Evolutionary conservation across 495 filamentous ascomycete species (phyloP), one percentile per base, ranked within the genome.

Genomic region (Haplographium delicatum): DNA sequence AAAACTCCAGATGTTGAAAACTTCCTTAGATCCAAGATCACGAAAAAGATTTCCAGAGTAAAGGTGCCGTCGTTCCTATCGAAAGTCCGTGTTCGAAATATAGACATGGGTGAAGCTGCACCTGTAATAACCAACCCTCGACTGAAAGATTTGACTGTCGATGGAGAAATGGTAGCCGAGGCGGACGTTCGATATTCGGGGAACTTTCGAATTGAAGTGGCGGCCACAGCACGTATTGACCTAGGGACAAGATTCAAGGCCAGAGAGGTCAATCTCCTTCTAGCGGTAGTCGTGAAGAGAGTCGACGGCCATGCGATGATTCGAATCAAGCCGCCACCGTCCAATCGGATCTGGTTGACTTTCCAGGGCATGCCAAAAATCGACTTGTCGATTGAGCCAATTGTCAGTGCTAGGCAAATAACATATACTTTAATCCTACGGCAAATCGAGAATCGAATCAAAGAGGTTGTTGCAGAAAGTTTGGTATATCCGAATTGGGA

Each of bases 401-500:
- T 98, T 54, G 89, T 98, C 43, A 95, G 90, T 67, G 85, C 88
- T 5, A 84, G 91, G 46, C 91, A 96, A 65, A 94, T 98, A 43
- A 96, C 93, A 0, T 97, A 91, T 64, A 84, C 83, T 5, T 79
- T 95, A 38, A 91, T 98, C 39, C 76, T 96, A 10, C 84, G 89
- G 41, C 85, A 90, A 41, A 98, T 98, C 51, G 93, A 97, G 65
- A 95, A 85, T 56, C 74, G 91, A 20, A 95, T 98, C 62, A 83
- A 91, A 48, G 90, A 96, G 64, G 88, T 96, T 31, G 74, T 98
- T 44, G 88, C 82, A 2, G 93, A 98, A 67, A 95, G 89, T 13
- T 65, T 96, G 7, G 93, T 98, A n/a, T 71, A 85, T 39, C 94
- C 94, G 0, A 88, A 94, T 61, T 97, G 91, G 88, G 93, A 98